These are phyloP conservation scores for Eucalyptus erythrocorys DNA, from an alignment of 345 rosid genomes.

Conservation along the genomic window DNA sequence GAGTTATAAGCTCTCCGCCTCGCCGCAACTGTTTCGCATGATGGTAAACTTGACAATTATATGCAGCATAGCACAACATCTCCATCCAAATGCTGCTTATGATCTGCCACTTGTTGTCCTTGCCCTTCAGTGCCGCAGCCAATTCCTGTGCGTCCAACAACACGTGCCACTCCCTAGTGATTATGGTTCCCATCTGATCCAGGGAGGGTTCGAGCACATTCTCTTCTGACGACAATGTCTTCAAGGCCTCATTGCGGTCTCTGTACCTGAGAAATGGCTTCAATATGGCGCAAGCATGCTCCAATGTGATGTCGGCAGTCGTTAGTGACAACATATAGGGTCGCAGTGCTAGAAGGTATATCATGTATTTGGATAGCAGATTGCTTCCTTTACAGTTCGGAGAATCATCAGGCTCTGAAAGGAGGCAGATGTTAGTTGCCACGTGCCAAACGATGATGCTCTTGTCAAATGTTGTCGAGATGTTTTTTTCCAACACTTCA, in stretches of 20 bases:
- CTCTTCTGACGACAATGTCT: neutral
- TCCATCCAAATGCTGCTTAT: neutral
- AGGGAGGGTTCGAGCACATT: rapidly evolving
- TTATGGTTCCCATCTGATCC: neutral
- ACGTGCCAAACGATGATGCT: neutral
- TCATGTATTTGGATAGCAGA: neutral
- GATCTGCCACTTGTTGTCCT: neutral
- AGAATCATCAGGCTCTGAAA: neutral
- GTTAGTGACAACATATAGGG: neutral
- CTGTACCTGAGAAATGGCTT: neutral
- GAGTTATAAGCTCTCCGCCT: neutral
- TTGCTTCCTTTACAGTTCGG: neutral
- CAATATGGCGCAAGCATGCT: neutral
- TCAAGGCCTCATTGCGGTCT: neutral
- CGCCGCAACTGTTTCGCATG: neutral
- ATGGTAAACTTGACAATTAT: neutral
- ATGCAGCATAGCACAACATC: neutral
- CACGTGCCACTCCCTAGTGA: neutral
- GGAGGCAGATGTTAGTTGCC: neutral
- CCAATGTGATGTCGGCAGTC: neutral
- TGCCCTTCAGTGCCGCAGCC: neutral
- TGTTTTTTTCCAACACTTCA: neutral
- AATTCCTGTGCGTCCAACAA: neutral
- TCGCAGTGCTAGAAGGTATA: neutral
- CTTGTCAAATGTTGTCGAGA: neutral